Evolutionary conservation across 495 filamentous ascomycete genomes (phyloP), one percentile per base, ranked within the genome.

Genomic region (Daldinia grandis): DNA sequence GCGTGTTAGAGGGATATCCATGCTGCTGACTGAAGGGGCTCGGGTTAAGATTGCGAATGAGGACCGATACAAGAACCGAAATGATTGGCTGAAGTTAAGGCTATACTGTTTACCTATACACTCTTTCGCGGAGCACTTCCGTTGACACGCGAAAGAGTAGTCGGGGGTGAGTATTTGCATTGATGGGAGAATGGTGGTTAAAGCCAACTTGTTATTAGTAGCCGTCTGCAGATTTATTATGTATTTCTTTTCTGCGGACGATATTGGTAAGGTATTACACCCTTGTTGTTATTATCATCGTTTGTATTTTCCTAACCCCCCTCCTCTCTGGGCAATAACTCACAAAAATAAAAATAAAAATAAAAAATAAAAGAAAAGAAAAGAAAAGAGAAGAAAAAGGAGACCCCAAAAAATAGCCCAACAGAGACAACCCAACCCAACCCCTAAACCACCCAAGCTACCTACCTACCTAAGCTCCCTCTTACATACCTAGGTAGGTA

Each of bases 11-110:
- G 55, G 65, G 19, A 66, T 68, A 66, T 58, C 65, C 70, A 73
- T 68, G 70, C 50, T 68, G 64, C 70, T 73, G 70, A 68, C 70
- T 68, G 70, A 68, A 73, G 64, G 61, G 40, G 65, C 65, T 73
- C 70, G 70, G 70, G 70, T 12, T 53, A 68, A 68, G 49, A 68
- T 73, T 65, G 70, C 70, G 70, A 68, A 73, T 73, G 67, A 73
- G 70, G 70, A 68, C 70, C 70, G 70, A 73, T 66, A 62, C 44
- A 62, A 50, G 53, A 62, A 19, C 5, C 14, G 25, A 33, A 31
- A 58, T 68, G 70, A 73, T 73, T 73, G 70, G 70, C 42, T 17
- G 19, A 58, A 73, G 65, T 68, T 68, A 42, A 73, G 70, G 60
- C 70, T 73, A 68, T 73, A 73, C 61, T 38, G 5, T 42, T 69